Conservation (phyloP, 2,329 filamentous ascomycete species). For the Alternaria burnsii region DNA sequence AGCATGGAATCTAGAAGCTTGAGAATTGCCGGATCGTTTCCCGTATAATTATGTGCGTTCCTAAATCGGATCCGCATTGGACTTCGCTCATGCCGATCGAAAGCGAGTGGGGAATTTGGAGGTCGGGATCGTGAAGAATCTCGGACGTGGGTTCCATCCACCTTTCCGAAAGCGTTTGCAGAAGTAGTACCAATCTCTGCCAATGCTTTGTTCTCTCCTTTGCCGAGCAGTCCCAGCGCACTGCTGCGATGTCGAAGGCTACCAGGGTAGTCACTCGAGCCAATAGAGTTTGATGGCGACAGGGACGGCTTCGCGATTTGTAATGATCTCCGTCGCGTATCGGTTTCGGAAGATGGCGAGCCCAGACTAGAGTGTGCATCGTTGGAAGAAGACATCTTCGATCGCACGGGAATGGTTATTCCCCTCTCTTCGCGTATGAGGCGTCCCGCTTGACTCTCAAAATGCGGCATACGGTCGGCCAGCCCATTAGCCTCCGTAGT, state of each 20-base stretch:
- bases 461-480: slow-evolving; percentile 53
- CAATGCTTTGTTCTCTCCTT: slow-evolving; percentile 66
- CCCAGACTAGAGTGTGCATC: slow-evolving; percentile 25
- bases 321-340: slow-evolving; percentile 46
- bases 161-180: slow-evolving; percentile 70
- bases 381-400: slow-evolving; percentile 26
- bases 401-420: slow-evolving; percentile 34
- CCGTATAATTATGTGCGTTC: slow-evolving; percentile 82
- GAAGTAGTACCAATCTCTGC: slow-evolving; percentile 72
- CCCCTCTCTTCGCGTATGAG: slow-evolving; percentile 37
- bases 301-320: slow-evolving; percentile 40
- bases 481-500: slow-evolving; percentile 80
- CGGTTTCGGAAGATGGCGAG: slow-evolving; percentile 45
- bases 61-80: slow-evolving; percentile 59
- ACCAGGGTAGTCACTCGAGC: slow-evolving; percentile 46
- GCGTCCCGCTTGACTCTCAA: slow-evolving; percentile 53
- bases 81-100: slow-evolving; percentile 41
- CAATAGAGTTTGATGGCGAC: slow-evolving; percentile 44
- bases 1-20: slow-evolving; percentile 85
- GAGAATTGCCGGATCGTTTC: slow-evolving; percentile 72
- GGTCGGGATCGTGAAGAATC: slow-evolving; percentile 42
- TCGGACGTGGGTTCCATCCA: slow-evolving; percentile 60
- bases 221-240: slow-evolving; percentile 68
- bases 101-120: slow-evolving; percentile 41
- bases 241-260: slow-evolving; percentile 60